Evolutionary conservation across 768 basidiomycete genomes (phyloP), one percentile per base, ranked within the genome.

Genomic region (Termitomyces bulborhizus): DNA sequence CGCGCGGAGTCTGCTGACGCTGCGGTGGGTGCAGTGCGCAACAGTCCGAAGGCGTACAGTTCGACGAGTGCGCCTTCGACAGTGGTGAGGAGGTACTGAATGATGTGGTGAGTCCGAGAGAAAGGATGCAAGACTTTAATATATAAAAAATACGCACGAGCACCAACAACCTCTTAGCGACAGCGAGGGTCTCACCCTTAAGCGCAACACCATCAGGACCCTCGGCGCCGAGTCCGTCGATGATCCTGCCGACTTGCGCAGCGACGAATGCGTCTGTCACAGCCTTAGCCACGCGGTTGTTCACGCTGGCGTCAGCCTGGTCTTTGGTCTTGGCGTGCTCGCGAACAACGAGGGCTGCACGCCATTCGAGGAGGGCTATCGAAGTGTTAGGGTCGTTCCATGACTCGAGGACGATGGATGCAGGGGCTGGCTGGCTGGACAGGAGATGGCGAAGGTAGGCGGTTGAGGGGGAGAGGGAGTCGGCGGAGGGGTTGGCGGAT

Each of bases 181-280:
- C 68, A 53, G 42, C 32, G 7, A 47, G 18, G 21, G 45, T 54
- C 27, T 54, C 46, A 4, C 44, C 46, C 29, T 54, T 16, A 11
- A 54, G 46, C 24, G n/a, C 32, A 36, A 31, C 67, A 48, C 65
- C 73, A 60, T 53, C 66, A 51, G 46, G 46, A 31, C 47, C 46
- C 3, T n/a, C 44, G n/a, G 41, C 16, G 4, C 40, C 29, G 12
- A 82, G 60, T 4, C 58, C 62, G 1, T 67, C 60, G 21, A 85
- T 71, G 58, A 83, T 77, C 26, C 73, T 71, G 12, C 73, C 75
- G 1, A 88, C 78, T 60, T 78, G 76, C 3, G 63, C 69, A 1
- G 80, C 87, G 5, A 90, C 73, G 56, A 86, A 89, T 0, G 87
- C 85, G 54, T 90, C 88, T 0, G 81, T 81, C 3, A 86, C 76